phyloP scores from a whole-genome alignment of 2,329 filamentous ascomycete species.

The Emmonsia crescens region DNA sequence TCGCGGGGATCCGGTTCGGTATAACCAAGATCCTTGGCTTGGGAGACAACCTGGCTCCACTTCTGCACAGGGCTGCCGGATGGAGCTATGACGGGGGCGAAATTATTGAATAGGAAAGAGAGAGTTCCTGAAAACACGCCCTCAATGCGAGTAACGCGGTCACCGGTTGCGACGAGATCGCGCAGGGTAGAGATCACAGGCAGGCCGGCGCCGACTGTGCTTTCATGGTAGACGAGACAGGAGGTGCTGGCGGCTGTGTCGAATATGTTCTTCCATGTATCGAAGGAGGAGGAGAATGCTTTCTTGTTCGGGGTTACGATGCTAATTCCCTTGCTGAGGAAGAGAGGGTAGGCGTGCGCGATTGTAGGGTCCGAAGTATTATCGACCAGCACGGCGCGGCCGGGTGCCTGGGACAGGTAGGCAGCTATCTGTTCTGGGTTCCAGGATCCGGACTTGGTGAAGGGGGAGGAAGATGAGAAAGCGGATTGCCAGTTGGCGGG shows the following conservation, averaged over 20 bases:
- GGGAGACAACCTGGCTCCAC: slow-evolving; percentile 85
- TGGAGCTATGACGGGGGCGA: slow-evolving; percentile 65
- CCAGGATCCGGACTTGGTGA: slow-evolving; percentile 40
- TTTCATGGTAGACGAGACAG: slow-evolving; percentile 88
- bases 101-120: slow-evolving; percentile 96
- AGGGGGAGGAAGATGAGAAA: slow-evolving; percentile 54
- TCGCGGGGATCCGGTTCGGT: slow-evolving; percentile 81
- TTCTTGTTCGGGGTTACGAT: slow-evolving; percentile 98
- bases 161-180: slow-evolving; percentile 88
- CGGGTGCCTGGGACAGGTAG: slow-evolving; percentile 67
- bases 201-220: slow-evolving; percentile 83
- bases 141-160: slow-evolving; percentile 83
- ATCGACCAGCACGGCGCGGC: slow-evolving; percentile 76
- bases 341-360: slow-evolving; percentile 69
- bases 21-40: slow-evolving; percentile 87
- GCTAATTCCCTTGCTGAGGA: slow-evolving; percentile 71
- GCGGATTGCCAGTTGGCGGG: slow-evolving; percentile 47
- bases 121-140: slow-evolving; percentile 97
- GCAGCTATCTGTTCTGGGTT: slow-evolving; percentile 59
- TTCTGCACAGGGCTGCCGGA: slow-evolving; percentile 47
- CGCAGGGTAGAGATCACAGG: slow-evolving; percentile 89
- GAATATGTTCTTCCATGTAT: slow-evolving; percentile 83
- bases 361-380: slow-evolving; percentile 89
- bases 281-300: slow-evolving; percentile 73
- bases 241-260: slow-evolving; percentile 49